Evolutionary conservation across 306 rosid genomes (phyloP).

Genomic region (Calophaca sinica): DNA sequence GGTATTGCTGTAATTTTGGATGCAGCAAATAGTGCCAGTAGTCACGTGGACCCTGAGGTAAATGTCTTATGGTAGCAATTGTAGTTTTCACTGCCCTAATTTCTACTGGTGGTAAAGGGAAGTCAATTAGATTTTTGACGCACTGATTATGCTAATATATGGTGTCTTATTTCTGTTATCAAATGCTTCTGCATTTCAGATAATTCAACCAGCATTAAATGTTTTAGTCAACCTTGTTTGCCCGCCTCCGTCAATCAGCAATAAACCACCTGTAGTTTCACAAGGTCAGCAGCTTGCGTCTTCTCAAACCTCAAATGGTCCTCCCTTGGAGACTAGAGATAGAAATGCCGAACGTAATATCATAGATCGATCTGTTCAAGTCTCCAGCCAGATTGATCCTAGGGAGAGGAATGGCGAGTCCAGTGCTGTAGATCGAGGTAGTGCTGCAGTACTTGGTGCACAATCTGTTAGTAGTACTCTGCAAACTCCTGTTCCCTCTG

Average conservation of each 20-base stretch:
- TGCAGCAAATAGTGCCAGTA: slow-evolving; percentile 89
- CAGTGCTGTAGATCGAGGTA: slow-evolving; percentile 60
- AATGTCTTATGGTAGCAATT: slow-evolving; percentile 31
- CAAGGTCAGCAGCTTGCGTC: slow-evolving; percentile 79
- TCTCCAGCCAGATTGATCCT: slow-evolving; percentile 64
- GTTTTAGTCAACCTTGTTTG: slow-evolving; percentile 96
- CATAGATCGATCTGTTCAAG: slow-evolving; percentile 66
- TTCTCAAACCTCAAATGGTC: slow-evolving; percentile 63
- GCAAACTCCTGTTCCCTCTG: slow-evolving; percentile 67
- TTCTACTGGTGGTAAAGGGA: slow-evolving; percentile 24
- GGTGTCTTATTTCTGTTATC: slow-evolving; percentile 32
- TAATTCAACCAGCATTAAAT: slow-evolving; percentile 92
- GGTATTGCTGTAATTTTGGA: slow-evolving; percentile 95
- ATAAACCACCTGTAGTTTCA: slow-evolving; percentile 68
- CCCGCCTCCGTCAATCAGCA: slow-evolving; percentile 98
- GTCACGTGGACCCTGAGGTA: slow-evolving; percentile 96
- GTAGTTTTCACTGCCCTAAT: slow-evolving; percentile 28
- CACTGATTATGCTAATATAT: slow-evolving; percentile 4
- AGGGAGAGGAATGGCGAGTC: slow-evolving; percentile 80
- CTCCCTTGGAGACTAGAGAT: slow-evolving; percentile 71
- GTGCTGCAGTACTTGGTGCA: slow-evolving; percentile 44
- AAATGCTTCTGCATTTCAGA: slow-evolving; percentile 64
- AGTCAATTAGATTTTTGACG: slow-evolving; percentile 29
- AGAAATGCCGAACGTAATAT: slow-evolving; percentile 73
- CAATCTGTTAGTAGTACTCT: slow-evolving; percentile 57